These are phyloP conservation scores for Solanum medicagineum DNA, from an alignment of 257 asterid species.

Conservation along the genomic window DNA sequence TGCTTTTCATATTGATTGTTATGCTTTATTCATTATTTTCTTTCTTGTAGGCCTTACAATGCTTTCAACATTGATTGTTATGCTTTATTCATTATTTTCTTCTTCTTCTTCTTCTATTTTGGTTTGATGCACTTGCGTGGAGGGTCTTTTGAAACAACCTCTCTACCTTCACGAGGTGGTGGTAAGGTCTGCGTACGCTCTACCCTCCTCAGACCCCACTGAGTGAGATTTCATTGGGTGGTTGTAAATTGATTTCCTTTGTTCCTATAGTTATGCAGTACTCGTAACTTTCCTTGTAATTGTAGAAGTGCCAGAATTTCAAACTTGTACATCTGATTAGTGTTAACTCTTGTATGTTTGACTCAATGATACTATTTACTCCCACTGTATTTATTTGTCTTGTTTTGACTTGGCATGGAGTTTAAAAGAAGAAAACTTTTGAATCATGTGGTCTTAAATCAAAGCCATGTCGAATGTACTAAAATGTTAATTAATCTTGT, in stretches of 20 bases:
- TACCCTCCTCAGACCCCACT: too few relatives aligned
- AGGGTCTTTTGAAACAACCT: too few relatives aligned
- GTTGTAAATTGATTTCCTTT: neutral
- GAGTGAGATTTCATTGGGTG: too few relatives aligned
- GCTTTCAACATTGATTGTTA: too few relatives aligned
- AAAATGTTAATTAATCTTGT: neutral
- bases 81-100: too few relatives aligned
- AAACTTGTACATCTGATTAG: neutral
- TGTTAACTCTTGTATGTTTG: neutral
- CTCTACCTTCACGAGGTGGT: too few relatives aligned
- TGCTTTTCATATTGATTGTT: too few relatives aligned
- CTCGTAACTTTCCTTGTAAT: neutral
- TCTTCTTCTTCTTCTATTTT: too few relatives aligned
- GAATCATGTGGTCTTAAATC: neutral
- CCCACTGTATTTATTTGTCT: neutral
- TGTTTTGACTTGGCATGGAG: neutral
- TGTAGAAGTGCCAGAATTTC: neutral
- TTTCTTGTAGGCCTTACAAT: too few relatives aligned
- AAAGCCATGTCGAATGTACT: neutral
- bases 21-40: too few relatives aligned
- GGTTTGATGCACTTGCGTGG: too few relatives aligned
- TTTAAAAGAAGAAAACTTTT: neutral
- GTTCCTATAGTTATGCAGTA: neutral
- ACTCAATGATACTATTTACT: neutral
- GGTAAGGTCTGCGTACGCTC: too few relatives aligned